These are phyloP conservation scores for Lactarius trivialis DNA, from an alignment of 768 basidiomycete genomes.

Conservation along the genomic window DNA sequence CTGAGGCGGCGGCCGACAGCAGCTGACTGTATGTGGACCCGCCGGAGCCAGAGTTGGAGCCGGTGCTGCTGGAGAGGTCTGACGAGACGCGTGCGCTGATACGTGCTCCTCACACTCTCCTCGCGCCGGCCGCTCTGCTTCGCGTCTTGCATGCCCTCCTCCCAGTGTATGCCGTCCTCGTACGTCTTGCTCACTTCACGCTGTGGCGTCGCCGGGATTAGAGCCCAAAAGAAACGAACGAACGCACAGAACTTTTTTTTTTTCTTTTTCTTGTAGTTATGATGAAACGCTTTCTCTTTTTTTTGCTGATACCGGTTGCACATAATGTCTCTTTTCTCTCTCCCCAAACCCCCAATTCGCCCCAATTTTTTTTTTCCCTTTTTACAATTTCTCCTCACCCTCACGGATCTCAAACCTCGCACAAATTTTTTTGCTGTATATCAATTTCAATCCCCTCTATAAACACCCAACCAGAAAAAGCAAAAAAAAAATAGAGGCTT, in stretches of 20 bases:
- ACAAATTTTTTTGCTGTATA: slow-evolving; percentile 19
- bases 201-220: slow-evolving; percentile 9
- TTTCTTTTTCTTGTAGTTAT: background rate
- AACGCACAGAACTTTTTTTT: slow-evolving; percentile 1
- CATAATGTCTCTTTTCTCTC: background rate
- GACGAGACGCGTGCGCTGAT: background rate
- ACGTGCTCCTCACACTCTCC: background rate
- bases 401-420: slow-evolving; percentile 8
- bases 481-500: background rate
- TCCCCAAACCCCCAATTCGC: background rate
- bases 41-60: slow-evolving; percentile 13
- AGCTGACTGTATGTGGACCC: slow-evolving; percentile 19
- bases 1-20: slow-evolving; percentile 4
- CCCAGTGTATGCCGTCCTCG: slow-evolving; percentile 18
- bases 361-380: background rate
- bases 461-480: background rate
- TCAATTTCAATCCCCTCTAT: slow-evolving; percentile 2
- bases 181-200: slow-evolving; percentile 15
- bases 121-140: slow-evolving; percentile 14
- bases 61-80: background rate
- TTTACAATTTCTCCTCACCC: background rate
- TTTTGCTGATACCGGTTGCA: slow-evolving; percentile 14
- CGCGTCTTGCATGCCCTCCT: slow-evolving; percentile 13
- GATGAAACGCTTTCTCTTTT: background rate
- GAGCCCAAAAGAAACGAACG: background rate